Base-by-base conservation (phyloP, 2,329 filamentous ascomycete genomes). In the Colletotrichum salicis region DNA sequence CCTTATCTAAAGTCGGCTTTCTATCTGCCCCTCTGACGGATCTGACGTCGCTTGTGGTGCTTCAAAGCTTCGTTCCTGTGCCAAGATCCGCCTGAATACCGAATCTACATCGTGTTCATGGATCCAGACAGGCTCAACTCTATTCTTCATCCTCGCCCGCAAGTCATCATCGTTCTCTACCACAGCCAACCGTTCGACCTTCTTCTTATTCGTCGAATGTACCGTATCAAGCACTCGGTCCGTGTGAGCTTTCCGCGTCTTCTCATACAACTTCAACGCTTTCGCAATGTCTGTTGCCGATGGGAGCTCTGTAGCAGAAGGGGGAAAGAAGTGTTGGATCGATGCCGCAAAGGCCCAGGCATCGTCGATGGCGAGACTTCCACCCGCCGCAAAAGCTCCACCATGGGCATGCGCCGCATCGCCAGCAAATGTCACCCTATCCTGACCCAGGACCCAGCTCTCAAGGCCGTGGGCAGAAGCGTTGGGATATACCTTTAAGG, bases 71-170 rank as follows among this genome's bases (percentile, higher is more conserved):
- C 13, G 3, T 31, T 51, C 59, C 31, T 70, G 67, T 4, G 55
- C 60, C 61, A 72, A 13, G 6, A 66, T 35, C 57, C 66, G 61
- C 31, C 27, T 52, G 41, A 84, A 86, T 12, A 81, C 78, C 11
- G 74, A 74, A 63, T 82, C 78, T 10, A 86, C 84, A 75, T 86
- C 83, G 75, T 87, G 84, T 72, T 86, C 84, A 24, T 83, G 82
- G 35, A 87, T 79, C 85, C 84, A 86, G 19, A 75, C 78, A 5
- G 81, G 80, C 66, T 85, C 79, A 2, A 78, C 76, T 5, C 84
- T 77, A 24, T 74, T 79, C 29, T 71, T 77, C 74, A 86, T 80
- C 64, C 81, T 77, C 1, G 74, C 51, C 56, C 80, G 73, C 51
- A 86, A 74, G 58, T 80, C 77, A 57, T 80, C 79, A 31, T 86